A percentile compares a stretch with the other conserved stretches of the same genome.
These are phyloP conservation scores for Kwoniella pini DNA, from an alignment of 768 basidiomycete species.

Conservation along the genomic window DNA sequence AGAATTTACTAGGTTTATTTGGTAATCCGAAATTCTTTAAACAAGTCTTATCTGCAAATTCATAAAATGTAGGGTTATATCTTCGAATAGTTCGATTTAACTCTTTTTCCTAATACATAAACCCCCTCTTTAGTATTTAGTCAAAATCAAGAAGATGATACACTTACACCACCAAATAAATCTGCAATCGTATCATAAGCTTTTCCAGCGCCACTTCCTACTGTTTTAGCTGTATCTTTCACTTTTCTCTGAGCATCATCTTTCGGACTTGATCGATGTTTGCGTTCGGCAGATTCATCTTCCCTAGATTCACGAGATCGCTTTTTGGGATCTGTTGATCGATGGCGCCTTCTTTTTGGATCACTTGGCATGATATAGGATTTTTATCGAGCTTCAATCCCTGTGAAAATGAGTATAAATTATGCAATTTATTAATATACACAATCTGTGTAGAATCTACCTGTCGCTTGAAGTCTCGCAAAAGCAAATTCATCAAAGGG, in stretches of 20 bases:
- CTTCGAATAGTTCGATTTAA: slow-evolving; percentile 33
- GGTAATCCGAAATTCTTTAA: slow-evolving; percentile 21
- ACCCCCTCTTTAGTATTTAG: too few relatives aligned
- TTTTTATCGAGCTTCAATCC: too few relatives aligned
- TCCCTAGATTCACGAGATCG: neutral
- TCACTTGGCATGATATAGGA: neutral
- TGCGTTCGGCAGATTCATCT: neutral
- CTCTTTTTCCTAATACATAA: slow-evolving; percentile 23
- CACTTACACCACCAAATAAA: slow-evolving; percentile 40
- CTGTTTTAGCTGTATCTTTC: slow-evolving; percentile 24
- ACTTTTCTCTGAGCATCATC: slow-evolving; percentile 8
- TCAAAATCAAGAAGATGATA: too few relatives aligned
- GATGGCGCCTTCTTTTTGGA: neutral
- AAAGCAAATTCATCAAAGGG: too few relatives aligned
- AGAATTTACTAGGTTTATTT: slow-evolving; percentile 35
- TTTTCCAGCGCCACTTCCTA: slow-evolving; percentile 18
- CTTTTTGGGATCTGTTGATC: neutral
- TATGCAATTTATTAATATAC: too few relatives aligned
- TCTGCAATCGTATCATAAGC: slow-evolving; percentile 28
- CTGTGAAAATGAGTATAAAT: too few relatives aligned
- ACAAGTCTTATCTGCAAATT: slow-evolving; percentile 37
- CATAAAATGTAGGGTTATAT: slow-evolving; percentile 38
- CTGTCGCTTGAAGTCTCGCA: too few relatives aligned
- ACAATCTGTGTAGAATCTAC: too few relatives aligned
- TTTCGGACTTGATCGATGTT: neutral